Base-by-base conservation (phyloP, 257 asterid genomes). In the Solanum megistacrolobum region DNA sequence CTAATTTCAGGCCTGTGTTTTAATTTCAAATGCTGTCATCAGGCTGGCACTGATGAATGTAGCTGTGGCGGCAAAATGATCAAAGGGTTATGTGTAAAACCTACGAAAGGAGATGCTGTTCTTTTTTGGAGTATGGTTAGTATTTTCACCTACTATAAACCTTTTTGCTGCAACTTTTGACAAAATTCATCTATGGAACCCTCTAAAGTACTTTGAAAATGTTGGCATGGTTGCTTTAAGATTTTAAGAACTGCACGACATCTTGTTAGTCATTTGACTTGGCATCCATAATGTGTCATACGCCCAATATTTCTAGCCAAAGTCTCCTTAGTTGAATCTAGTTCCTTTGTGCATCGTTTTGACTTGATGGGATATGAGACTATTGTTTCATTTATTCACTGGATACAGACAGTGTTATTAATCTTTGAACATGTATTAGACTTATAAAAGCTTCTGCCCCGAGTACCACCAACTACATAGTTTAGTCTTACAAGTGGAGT, bases 91-190 rank as follows among this genome's bases (percentile, higher is more conserved):
- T 94, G 95, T 85, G 95, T 96, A 86, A 96, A 96, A 88, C 98
- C 98, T 9, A 68, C 75, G 34, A 92, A 94, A 93, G 98, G 98
- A 91, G 97, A 94, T 88, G 98, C 98, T 83, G 92, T 96, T 84
- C 98, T 96, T 89, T 96, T 96, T 93, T 96, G 98, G 98, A 96
- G 98, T 94, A 96, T 94, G 98, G 98, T 95, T 88, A 79, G 95
- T 90, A 43, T 66, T 92, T 89, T 86, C 83, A 84, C 86, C 48
- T 14, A 13, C 11, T 62, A 76, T 34, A 60, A 58, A 79, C 65
- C 36, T 43, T 46, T 81, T 46, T 2, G 39, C 39, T 43, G 66
- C 6, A 29, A 16, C 85, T 81, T 79, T 79, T 79, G 14, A 25
- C 65, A 46, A 79, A 21, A 79, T 14, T 79, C 66, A 27, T 43